Evolutionary conservation across 2,329 filamentous ascomycete species (phyloP), one percentile per base, ranked within the genome.

Genomic region (Nigrospora sphaerica): DNA sequence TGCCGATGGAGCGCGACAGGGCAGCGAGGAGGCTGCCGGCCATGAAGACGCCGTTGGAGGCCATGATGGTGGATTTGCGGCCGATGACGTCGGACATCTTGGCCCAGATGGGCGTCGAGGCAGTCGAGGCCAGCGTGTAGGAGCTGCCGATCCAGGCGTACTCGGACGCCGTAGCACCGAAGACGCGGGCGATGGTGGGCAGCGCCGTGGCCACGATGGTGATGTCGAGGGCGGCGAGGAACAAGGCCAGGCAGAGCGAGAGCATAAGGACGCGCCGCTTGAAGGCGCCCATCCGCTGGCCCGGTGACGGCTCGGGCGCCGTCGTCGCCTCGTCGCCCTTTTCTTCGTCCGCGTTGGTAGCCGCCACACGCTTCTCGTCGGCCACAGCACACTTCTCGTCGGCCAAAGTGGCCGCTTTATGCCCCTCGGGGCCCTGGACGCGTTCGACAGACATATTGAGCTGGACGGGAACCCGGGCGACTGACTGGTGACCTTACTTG

Each of bases 61-160:
- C 47, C n/a, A 70, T 55, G 9, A 70, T 48, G 13, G 66, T 58
- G 0, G 63, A 60, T 45, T 70, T 70, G 11, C 69, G 62, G 3
- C 68, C 68, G 58, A 64, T 68, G 13, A 71, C 68, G 49, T 71
- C 68, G 3, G 61, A 63, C 37, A 69, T 51, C 45, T 69, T 69
- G 4, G 75, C 78, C 80, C 81, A 85, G 46, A 81, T 73, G 3
- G 80, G 79, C 0, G 70, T 72, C 1, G 69, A 68, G 0, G 79
- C 75, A 0, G 78, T 76, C 53, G 76, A 77, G 12, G 78, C 79
- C 13, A 85, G 73, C 1, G 83, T 63, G 57, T 81, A 85, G 2
- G 80, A 75, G 23, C 74, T 78, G 1, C 81, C 81, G 46, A 85
- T 79, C 82, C 81, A 85, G n/a, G 77, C 75, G 59, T 84, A 85